Conservation (phyloP, 345 rosid genomes). For the Odontarrhena argentea region DNA sequence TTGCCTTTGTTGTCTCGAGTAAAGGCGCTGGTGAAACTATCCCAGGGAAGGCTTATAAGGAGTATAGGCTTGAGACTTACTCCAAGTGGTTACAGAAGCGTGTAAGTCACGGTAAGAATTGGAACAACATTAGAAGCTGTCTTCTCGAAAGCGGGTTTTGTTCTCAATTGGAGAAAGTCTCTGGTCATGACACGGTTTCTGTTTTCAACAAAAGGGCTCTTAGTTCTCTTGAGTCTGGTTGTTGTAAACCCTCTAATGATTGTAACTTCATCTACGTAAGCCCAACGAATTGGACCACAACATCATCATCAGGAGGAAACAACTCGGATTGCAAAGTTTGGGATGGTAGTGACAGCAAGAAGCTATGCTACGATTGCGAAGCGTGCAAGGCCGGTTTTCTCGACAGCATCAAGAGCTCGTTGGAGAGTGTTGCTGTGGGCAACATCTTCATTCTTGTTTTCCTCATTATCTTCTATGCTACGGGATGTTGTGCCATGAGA, state of each 20-base stretch:
- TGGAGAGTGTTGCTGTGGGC: conserved; percentile 74
- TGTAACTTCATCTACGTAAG: conserved; percentile 59
- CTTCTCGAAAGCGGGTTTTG: conserved; percentile 59
- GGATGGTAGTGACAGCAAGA: conserved; percentile 38
- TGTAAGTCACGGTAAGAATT: conserved; percentile 51
- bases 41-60: conserved; percentile 70
- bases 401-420: conserved; percentile 65
- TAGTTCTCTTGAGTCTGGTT: conserved; percentile 75
- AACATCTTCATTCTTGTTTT: conserved; percentile 70
- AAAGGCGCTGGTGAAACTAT: conserved; percentile 75
- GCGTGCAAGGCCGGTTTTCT: conserved; percentile 91
- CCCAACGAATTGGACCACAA: conserved; percentile 65
- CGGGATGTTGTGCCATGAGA: conserved; percentile 84
- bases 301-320: conserved; percentile 1
- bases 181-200: conserved; percentile 12
- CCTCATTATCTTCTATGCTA: conserved; percentile 67
- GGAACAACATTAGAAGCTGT: conserved; percentile 74
- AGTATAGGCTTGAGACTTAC: conserved; percentile 72
- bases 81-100: conserved; percentile 73
- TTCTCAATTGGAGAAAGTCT: conserved; percentile 35
- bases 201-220: conserved; percentile 44
- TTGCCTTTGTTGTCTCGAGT: conserved; percentile 76
- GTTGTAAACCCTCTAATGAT: conserved; percentile 84
- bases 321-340: conserved; percentile 67
- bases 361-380: conserved; percentile 72